Evolutionary conservation across 2,329 filamentous ascomycete genomes (phyloP).

Genomic region (Chaetomium sp.): DNA sequence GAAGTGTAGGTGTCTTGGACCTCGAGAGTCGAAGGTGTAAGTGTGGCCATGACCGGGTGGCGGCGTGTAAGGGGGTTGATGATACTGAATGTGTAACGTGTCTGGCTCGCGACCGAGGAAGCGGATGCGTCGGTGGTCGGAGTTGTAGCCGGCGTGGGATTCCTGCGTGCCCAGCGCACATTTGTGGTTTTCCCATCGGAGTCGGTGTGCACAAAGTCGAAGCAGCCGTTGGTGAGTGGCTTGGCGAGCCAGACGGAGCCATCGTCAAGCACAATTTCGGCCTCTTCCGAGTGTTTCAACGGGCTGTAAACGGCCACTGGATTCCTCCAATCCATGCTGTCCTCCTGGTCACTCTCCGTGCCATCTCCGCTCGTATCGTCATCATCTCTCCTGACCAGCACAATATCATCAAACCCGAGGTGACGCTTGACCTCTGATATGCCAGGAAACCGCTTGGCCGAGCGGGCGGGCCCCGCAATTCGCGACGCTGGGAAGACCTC

Average conservation of each 20-base stretch:
- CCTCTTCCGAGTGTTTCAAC: slow-evolving; percentile 46
- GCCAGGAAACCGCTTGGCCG: slow-evolving; percentile 55
- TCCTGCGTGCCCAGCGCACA: slow-evolving; percentile 62
- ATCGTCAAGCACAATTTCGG: slow-evolving; percentile 61
- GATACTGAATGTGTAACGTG: slow-evolving; percentile 65
- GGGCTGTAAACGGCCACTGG: slow-evolving; percentile 65
- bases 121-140: slow-evolving; percentile 16
- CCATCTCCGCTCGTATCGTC: slow-evolving; percentile 40
- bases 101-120: slow-evolving; percentile 19
- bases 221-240: slow-evolving; percentile 49
- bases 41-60: slow-evolving; percentile 67
- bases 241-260: slow-evolving; percentile 53
- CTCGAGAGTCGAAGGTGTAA: slow-evolving; percentile 58
- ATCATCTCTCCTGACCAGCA: slow-evolving; percentile 64
- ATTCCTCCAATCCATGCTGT: slow-evolving; percentile 37
- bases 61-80: slow-evolving; percentile 62
- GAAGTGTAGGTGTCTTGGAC: slow-evolving; percentile 63
- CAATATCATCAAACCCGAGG: slow-evolving; percentile 61
- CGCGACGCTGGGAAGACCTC: slow-evolving; percentile 67
- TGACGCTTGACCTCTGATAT: slow-evolving; percentile 58
- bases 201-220: slow-evolving; percentile 59
- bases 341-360: slow-evolving; percentile 36
- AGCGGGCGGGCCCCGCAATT: slow-evolving; percentile 46
- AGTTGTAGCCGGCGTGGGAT: slow-evolving; percentile 6
- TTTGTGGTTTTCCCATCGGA: slow-evolving; percentile 52